Base-by-base conservation (phyloP, 2,329 filamentous ascomycete species). In the Cercospora beticola region DNA sequence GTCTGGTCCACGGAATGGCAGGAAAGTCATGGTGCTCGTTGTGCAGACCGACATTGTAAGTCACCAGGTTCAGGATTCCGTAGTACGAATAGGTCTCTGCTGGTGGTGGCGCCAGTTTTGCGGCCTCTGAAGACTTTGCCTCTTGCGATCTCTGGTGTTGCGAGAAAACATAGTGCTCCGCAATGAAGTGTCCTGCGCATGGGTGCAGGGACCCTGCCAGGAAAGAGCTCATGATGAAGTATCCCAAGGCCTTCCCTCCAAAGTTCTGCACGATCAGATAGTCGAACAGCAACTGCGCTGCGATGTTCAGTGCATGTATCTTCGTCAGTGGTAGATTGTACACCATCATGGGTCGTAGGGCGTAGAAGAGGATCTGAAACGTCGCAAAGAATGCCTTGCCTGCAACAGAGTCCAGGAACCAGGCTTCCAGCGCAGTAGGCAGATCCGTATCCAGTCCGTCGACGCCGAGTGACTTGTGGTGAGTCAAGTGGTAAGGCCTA, bases 1-100 rank as follows among this genome's bases (percentile, higher is more conserved):
- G 86, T 33, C 91, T 86, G 9, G 93, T 97, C 95, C 95, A 99
- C 0, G 95, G 94, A 58, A 99, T 88, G 59, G 95, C 95, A 10
- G 95, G 95, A 82, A 99, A 99, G 81, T 99, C 95, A 80, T 99
- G 95, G 82, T 99, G 95, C 84, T 99, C 95, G 79, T 99, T 99
- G 84, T 99, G 95, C 77, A 97, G 84, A 64, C 95, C 95, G 57
- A 99, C 95, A 76, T 99, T 99, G 85, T 98, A 99, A 0, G 94
- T 97, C 61, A 99, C 82, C 76, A 93, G 82, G 82, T 99, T 99
- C 72, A 98, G 86, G 0, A 91, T 88, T 0, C 95, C 95, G 79
- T 99, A 99, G 86, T 99, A 99, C 59, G 91, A 94, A 83, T 93
- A 99, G 0, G 95, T 99, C 85, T 99, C 95, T 2, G 95, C 94